Percentiles rank a stretch among this genome's conserved stretches.
Evolutionary conservation across 257 asterid genomes (phyloP).

Genomic region (Primulina tabacum): DNA sequence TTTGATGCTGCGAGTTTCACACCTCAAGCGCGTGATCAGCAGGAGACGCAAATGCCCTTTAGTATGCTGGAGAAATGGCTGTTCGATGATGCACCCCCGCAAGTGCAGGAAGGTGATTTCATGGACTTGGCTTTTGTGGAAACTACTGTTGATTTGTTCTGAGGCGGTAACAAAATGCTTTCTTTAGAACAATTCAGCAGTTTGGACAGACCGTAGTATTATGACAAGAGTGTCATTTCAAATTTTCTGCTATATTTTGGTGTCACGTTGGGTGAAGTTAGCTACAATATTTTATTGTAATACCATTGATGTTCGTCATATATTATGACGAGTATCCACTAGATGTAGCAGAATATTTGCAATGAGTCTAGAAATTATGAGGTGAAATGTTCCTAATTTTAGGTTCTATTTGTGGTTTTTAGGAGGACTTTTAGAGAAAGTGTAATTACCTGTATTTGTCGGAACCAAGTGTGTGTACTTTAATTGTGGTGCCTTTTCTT

Average conservation of each 20-base stretch:
- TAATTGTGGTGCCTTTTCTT: conserved; percentile 25
- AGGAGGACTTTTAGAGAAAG: neutral
- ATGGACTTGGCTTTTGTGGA: conserved; percentile 54
- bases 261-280: neutral
- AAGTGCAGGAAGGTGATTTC: conserved; percentile 59
- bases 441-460: conserved; percentile 21
- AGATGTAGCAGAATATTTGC: neutral
- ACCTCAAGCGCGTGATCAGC: conserved; percentile 23
- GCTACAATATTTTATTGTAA: no score
- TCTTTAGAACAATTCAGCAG: conserved; percentile 43
- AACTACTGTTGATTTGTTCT: conserved; percentile 81
- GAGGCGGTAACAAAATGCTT: conserved; percentile 20
- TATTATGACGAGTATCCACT: neutral
- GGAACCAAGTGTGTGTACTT: conserved; percentile 22
- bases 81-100: conserved; percentile 60
- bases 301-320: neutral
- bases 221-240: neutral
- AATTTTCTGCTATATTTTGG: neutral
- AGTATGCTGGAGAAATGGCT: conserved; percentile 79
- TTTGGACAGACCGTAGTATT: conserved; percentile 7
- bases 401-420: conserved; percentile 1
- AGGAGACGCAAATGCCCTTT: conserved; percentile 49
- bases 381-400: conserved; percentile 24
- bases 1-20: conserved; percentile 18
- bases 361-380: neutral